Evolutionary conservation across 164 flowering plant species (phyloP), one percentile per base, ranked within the genome.

Genomic region (Sextonia rubra): DNA sequence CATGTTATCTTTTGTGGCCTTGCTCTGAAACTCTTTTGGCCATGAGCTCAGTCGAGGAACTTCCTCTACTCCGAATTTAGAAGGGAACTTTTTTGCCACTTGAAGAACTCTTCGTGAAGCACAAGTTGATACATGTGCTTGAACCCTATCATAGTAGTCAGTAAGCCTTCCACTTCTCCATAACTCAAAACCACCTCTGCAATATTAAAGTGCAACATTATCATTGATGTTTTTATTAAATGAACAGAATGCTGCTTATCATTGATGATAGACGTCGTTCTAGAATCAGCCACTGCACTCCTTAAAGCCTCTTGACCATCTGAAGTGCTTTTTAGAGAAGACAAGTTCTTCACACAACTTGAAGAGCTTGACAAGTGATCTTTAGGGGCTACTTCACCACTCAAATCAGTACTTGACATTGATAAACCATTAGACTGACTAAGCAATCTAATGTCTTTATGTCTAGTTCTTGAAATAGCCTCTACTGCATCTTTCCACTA

Each of bases 41-140:
- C 99, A 95, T 23, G 83, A 82, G 70, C 86, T 86, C 62, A 75
- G 44, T 17, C 98, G 94, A 66, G 92, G 80, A 71, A 90, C 94
- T 78, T 91, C 98, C 74, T 82, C 80, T 77, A 95, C 79, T 24
- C 62, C 23, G 73, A 95, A 68, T 79, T 81, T 87, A 64, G 26
- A 72, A 23, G 89, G 80, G 73, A 93, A 82, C 62, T 83, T 88
- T 69, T 80, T 84, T 47, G 83, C 93, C 64, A 83, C 84, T 63
- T 90, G 93, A 81, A 80, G 77, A 83, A 91, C 97, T 80, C 80
- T 95, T 47, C 87, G 85, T 44, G 99, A 93, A 48, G 91, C 90
- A 80, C 83, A 78, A 3, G 82, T 83, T 47, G 99, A 92, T 69
- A 95, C 69, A 78, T 95, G 97, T 69, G 97, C 99, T 84, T 95